Evolutionary conservation across 371 early-diverging fungal genomes (phyloP), one percentile per base, ranked within the genome.

Genomic region (Syncephalastrum sp.): DNA sequence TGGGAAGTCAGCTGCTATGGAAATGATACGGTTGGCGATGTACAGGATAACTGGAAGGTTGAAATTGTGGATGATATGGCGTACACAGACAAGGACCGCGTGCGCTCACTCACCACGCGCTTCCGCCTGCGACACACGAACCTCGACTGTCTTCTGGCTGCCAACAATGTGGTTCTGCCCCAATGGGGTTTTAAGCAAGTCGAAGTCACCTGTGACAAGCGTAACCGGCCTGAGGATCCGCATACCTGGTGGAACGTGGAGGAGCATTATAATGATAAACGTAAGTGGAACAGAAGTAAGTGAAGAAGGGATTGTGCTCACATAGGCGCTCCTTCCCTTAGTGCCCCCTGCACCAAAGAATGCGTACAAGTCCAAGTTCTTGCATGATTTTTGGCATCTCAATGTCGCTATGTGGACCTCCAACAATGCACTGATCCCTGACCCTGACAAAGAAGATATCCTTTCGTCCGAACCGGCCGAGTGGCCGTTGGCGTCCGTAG

Each of bases 111-210:
- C 16, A 85, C 94, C 0, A 96, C 99, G 0, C 85, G 80, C 8
- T 93, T 99, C 70, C 85, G 92, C 19, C 73, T 99, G 43, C 83
- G 89, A 23, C 95, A 99, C 70, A 70, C 70, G 1, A 58, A 68
- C 16, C 69, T 87, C 33, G 88, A 89, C 14, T 98, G 98, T 64
- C 83, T 91, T 42, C 72, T 99, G 50, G 72, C 82, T 12, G 82
- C 91, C 3, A 79, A 86, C 27, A 85, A 84, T 43, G 84, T 82
- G 12, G 82, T 81, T 16, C 82, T 98, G 47, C 99, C 99, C 6
- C 85, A 92, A 58, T 99, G 99, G 99, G 99, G 99, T 4, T 97
- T 93, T 81, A 87, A 87, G 56, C 99, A 99, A 72, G 80, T 87
- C 12, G 99, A 99, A 63, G 92, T 99, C 0, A 72, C 81, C 3